phyloP scores from a whole-genome alignment of 345 rosid species.

The Eucalyptus tenuipes region DNA sequence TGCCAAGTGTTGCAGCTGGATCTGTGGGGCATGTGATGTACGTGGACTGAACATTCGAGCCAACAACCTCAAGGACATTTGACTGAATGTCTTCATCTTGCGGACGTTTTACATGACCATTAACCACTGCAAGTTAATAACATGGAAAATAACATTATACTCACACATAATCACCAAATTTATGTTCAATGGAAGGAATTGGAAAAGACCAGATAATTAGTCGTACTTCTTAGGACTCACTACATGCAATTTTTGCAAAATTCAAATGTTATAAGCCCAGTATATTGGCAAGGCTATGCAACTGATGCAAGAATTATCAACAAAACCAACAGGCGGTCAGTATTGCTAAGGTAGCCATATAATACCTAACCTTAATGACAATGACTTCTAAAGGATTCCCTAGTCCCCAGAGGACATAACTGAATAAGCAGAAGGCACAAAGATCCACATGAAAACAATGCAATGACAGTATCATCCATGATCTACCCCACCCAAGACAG shows the following conservation, averaged over 20 bases:
- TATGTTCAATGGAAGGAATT: background rate
- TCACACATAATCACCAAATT: background rate
- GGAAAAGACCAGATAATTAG: background rate
- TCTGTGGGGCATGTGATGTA: constrained; percentile 91
- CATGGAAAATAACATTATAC: background rate
- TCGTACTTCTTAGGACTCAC: background rate
- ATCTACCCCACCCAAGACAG: background rate
- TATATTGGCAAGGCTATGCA: background rate
- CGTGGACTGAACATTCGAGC: constrained; percentile 78
- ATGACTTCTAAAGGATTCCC: background rate
- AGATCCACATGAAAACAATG: background rate
- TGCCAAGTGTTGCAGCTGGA: constrained; percentile 86
- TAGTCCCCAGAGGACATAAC: background rate
- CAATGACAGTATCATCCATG: background rate
- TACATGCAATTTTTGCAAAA: background rate
- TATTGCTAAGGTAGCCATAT: background rate
- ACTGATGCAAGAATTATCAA: background rate
- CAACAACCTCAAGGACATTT: constrained; percentile 78
- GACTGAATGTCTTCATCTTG: constrained; percentile 88
- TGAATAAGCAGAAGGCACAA: background rate
- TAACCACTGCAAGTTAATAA: constrained; percentile 33
- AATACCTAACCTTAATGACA: background rate
- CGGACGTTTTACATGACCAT: constrained; percentile 77
- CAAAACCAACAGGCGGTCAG: background rate
- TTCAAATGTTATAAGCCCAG: background rate